These are phyloP conservation scores for Comarum palustre DNA, from an alignment of 306 rosid species.

Conservation along the genomic window DNA sequence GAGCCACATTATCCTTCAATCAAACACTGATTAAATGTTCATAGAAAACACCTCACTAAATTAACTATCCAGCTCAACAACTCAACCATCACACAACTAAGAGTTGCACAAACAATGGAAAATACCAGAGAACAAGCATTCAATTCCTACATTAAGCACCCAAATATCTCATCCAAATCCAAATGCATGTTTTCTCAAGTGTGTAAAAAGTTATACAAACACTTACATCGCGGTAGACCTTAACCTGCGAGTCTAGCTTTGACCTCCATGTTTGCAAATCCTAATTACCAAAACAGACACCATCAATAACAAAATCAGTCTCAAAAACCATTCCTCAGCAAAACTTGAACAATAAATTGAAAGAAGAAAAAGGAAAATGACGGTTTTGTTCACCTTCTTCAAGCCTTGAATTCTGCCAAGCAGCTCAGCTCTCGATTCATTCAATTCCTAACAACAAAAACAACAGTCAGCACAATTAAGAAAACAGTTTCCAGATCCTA, in stretches of 20 bases:
- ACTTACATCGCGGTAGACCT: constrained; percentile 82
- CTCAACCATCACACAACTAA: not conserved
- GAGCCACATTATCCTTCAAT: not conserved
- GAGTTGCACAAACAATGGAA: not conserved
- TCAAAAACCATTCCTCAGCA: not conserved
- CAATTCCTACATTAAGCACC: not conserved
- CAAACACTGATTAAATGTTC: too few species aligned
- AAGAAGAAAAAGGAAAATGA: not conserved
- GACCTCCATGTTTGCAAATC: constrained; percentile 96
- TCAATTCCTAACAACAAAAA: constrained; percentile 62
- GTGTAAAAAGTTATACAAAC: not conserved
- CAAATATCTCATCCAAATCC: not conserved
- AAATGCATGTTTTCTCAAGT: not conserved
- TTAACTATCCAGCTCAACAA: not conserved
- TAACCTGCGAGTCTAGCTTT: constrained; percentile 80
- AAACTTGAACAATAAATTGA: not conserved
- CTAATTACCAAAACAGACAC: constrained; percentile 29
- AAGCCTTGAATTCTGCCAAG: constrained; percentile 71
- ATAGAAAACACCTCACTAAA: not conserved
- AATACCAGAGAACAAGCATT: not conserved
- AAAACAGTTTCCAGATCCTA: not conserved
- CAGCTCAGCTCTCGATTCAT: constrained; percentile 87
- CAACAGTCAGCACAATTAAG: not conserved
- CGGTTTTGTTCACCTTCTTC: constrained; percentile 55
- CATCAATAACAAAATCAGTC: constrained; percentile 6